Conservation (phyloP, 164 flowering plant genomes). For the Tetrastigma voinierianum region DNA sequence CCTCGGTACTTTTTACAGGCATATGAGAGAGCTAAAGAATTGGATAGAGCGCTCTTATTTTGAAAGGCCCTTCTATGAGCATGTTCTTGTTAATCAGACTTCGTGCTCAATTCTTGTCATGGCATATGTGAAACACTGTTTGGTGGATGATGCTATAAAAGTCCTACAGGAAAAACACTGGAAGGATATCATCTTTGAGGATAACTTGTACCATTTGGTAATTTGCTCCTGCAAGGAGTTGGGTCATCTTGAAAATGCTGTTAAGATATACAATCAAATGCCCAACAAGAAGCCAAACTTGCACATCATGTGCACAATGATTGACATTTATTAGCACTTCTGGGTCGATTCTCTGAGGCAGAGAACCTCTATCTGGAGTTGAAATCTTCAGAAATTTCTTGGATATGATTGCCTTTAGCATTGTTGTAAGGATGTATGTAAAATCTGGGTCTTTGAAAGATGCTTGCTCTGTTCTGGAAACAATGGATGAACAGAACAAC, state of each 20-base stretch:
- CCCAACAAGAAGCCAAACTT: constrained; percentile 55
- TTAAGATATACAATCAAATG: constrained; percentile 57
- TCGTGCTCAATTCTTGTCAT: constrained; percentile 80
- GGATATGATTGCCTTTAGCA: constrained; percentile 75
- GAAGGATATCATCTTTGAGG: constrained; percentile 75
- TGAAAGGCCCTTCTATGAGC: constrained; percentile 63
- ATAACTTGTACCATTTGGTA: constrained; percentile 83
- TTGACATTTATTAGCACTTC: constrained; percentile 61
- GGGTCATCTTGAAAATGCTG: constrained; percentile 57
- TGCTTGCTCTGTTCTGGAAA: constrained; percentile 75
- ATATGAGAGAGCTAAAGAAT: constrained; percentile 64
- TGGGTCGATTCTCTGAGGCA: constrained; percentile 60
- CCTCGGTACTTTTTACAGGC: constrained; percentile 71
- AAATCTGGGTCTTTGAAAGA: constrained; percentile 65
- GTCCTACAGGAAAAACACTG: constrained; percentile 62
- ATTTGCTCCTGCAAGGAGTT: constrained; percentile 82
- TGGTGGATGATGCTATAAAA: constrained; percentile 68
- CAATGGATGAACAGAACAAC: constrained; percentile 55
- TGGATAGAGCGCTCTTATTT: constrained; percentile 50
- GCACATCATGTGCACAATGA: constrained; percentile 86
- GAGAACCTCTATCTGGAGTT: constrained; percentile 53
- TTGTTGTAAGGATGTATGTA: constrained; percentile 80
- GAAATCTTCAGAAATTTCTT: constrained; percentile 45
- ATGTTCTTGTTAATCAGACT: constrained; percentile 61
- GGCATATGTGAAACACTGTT: constrained; percentile 70